Evolutionary conservation across 2,329 filamentous ascomycete genomes (phyloP).

Genomic region (Aspergillus bombycis): DNA sequence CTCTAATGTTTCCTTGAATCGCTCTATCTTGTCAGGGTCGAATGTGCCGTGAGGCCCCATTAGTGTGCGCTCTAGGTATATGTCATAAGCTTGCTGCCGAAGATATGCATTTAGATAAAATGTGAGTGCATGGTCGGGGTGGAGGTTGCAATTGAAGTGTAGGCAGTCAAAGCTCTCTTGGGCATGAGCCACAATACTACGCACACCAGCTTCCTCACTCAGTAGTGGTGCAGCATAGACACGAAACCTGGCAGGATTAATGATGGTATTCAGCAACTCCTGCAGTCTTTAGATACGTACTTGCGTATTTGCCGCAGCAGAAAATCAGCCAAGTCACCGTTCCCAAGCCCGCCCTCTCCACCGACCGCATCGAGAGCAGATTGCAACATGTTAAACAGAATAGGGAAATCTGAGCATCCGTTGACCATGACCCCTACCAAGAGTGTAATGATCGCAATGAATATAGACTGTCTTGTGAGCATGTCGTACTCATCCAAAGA

Average conservation of each 20-base stretch:
- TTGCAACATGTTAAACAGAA: slow-evolving; percentile 19
- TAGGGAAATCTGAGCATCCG: slow-evolving; percentile 17
- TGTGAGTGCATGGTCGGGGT: slow-evolving; percentile 8
- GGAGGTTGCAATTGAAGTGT: slow-evolving; percentile 8
- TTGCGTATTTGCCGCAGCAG: slow-evolving; percentile 20
- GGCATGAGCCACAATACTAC: slow-evolving; percentile 6
- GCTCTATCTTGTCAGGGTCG: background rate
- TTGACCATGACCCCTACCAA: slow-evolving; percentile 20
- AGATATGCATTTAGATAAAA: slow-evolving; percentile 14
- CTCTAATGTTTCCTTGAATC: background rate
- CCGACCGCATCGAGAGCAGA: slow-evolving; percentile 17
- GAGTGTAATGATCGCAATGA: slow-evolving; percentile 18
- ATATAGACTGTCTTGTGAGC: slow-evolving; percentile 6
- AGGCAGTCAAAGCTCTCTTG: slow-evolving; percentile 15
- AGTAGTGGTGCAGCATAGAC: slow-evolving; percentile 18
- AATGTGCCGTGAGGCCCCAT: background rate
- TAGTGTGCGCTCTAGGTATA: slow-evolving; percentile 13
- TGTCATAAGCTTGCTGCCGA: slow-evolving; percentile 14
- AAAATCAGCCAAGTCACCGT: slow-evolving; percentile 11
- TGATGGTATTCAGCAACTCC: background rate
- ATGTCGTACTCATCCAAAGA: background rate
- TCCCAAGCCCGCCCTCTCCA: slow-evolving; percentile 9
- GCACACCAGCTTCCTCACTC: slow-evolving; percentile 4
- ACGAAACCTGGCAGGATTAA: slow-evolving; percentile 14
- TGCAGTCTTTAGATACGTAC: slow-evolving; percentile 7